Evolutionary conservation across 192 early-diverging fungal species (phyloP), one percentile per base, ranked within the genome.

Genomic region (Powellomyces hirtus): DNA sequence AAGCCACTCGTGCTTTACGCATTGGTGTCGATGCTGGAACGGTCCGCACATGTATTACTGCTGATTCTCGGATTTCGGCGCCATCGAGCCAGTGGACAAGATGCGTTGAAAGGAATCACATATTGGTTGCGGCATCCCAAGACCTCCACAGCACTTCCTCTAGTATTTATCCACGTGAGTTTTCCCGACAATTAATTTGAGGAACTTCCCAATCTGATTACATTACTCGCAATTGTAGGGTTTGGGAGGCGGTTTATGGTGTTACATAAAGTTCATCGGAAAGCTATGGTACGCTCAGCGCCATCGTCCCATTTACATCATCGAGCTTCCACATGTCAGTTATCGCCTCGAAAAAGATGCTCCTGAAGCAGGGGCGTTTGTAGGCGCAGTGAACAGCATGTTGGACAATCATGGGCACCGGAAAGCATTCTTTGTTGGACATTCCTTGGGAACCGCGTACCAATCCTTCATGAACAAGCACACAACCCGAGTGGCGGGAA

Each of bases 391-490:
- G 35, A 77, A 79, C 35, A 55, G 75, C 0, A 87, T 90, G 76
- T 70, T 90, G 3, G 71, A 74, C 30, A 31, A 38, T 5, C 83
- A 88, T 58, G 74, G 73, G 0, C 81, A 77, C 57, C 34, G 68
- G 14, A 73, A 79, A n/a, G 89, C 89, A 6, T 77, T 82, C 0
- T 84, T 89, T 64, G 80, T 90, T 22, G 85, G 81, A 4, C 89
- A 90, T 64, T 89, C 87, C 5, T 75, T 89, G 11, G 89, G 89
- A 3, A 86, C 89, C 10, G 84, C 80, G 31, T 74, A 85, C 0
- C 72, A 78, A 7, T 70, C 83, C 1, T 88, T 83, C 76, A 57
- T 90, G 51, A 70, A 84, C 51, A 83, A 84, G 34, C 72, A 82
- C 31, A 59, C 76, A 29, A 82, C 83, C 27, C 60, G 70, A 30